Base-by-base conservation (phyloP, 2,329 filamentous ascomycete species). In the Thelonectria rubi region DNA sequence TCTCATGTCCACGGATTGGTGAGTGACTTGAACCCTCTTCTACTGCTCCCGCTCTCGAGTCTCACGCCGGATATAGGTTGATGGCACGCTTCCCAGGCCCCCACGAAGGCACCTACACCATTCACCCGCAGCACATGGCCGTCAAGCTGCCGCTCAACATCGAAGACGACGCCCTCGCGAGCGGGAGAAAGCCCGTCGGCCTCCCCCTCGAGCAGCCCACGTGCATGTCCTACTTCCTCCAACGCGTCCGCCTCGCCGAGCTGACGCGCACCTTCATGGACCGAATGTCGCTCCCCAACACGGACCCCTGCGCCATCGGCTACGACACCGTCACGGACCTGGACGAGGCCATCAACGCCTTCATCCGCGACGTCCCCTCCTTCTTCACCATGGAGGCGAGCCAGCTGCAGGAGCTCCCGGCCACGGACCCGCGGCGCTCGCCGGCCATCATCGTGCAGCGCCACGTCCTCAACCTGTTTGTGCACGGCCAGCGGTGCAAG, bases 1-100 rank as follows among this genome's bases (percentile, higher is more conserved):
- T 62, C 69, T 82, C 6, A 73, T 73, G 10, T 69, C 75, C 1
- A 77, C 75, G 5, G 79, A 81, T 61, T 80, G 77, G 79, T 78
- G 60, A 65, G 71, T 47, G 5, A 5, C 30, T 47, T 15, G 17
- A 10, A 18, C 6, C 24, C 12, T n/a, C 24, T 18, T 17, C 21
- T 3, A 24, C 17, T 30, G 7, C 14, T 30, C 4, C 9, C 4
- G 21, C n/a, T 9, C 45, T 5, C 8, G 7, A 54, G 7, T 21
- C 63, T 70, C 14, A 70, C 59, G 32, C 5, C 37, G n/a, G n/a
- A 26, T 20, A 8, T 32, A 80, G 77, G 71, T 72, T 80, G 63
- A 62, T 79, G 9, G 72, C 74, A 30, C 71, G 76, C 17, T 77
- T 78, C 64, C 73, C 71, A 8, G 75, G 73, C 10, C 74, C 74